These are phyloP conservation scores for Colletotrichum musicola DNA, from an alignment of 2,329 filamentous ascomycete species.

Conservation along the genomic window DNA sequence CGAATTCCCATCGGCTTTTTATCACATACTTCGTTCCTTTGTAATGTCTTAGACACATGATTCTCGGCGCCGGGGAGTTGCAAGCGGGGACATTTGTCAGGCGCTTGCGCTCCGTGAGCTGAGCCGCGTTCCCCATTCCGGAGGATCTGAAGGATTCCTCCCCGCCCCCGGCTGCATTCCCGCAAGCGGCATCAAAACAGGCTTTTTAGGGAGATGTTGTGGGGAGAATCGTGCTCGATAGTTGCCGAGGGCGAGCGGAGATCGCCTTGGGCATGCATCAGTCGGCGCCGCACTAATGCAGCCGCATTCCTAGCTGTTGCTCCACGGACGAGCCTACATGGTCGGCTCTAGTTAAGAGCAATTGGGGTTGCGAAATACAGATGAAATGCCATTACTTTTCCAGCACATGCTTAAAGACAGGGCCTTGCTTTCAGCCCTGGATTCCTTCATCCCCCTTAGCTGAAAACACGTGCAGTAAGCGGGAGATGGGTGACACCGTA, in stretches of 20 bases:
- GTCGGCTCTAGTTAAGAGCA: neutral
- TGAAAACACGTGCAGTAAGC: too few relatives aligned
- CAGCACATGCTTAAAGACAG: too few relatives aligned
- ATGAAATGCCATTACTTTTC: too few relatives aligned
- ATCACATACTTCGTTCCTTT: neutral
- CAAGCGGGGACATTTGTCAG: slow-evolving; percentile 19
- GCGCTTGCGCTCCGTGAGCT: neutral
- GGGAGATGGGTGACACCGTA: too few relatives aligned
- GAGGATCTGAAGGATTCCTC: neutral
- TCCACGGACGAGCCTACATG: neutral
- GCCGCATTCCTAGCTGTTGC: neutral
- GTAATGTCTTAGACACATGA: neutral
- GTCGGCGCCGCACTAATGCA: neutral
- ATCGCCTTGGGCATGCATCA: neutral
- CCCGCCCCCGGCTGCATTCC: neutral
- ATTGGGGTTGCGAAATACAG: too few relatives aligned
- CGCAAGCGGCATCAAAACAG: neutral
- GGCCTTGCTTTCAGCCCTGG: too few relatives aligned
- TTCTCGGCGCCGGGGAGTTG: slow-evolving; percentile 20
- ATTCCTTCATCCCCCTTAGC: too few relatives aligned
- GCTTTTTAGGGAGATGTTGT: neutral
- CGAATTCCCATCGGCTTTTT: too few relatives aligned
- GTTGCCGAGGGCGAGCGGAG: neutral
- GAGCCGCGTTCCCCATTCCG: neutral
- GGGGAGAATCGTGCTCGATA: neutral